These are phyloP conservation scores for Schizopora paradoxa DNA, from an alignment of 1,284 basidiomycete species.

Conservation along the genomic window DNA sequence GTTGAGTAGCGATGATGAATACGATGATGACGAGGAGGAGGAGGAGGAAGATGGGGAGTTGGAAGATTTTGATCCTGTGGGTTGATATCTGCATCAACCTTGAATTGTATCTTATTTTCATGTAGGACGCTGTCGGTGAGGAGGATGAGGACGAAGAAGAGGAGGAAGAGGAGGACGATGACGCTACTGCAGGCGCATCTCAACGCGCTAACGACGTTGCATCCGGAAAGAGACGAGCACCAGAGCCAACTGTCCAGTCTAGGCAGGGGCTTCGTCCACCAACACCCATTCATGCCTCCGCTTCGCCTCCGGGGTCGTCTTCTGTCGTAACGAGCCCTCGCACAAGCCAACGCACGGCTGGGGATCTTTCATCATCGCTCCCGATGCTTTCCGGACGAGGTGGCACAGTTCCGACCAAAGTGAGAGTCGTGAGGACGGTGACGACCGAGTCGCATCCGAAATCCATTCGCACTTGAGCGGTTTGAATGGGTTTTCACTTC, in stretches of 20 bases:
- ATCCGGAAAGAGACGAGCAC: slow-evolving; percentile 5
- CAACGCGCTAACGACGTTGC: too few species aligned
- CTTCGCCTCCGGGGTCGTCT: slow-evolving; percentile 15
- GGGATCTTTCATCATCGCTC: slow-evolving; percentile 2
- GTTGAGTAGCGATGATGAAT: slow-evolving; percentile 72
- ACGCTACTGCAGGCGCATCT: slow-evolving; percentile 5
- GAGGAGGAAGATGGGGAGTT: slow-evolving; percentile 65
- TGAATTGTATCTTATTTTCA: slow-evolving; percentile 5
- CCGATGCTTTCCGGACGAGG: slow-evolving; percentile 1
- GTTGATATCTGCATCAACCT: slow-evolving; percentile 24
- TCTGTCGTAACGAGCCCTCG: slow-evolving; percentile 7
- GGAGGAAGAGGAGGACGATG: slow-evolving; percentile 39
- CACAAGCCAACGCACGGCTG: slow-evolving; percentile 1
- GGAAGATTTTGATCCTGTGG: slow-evolving; percentile 78
- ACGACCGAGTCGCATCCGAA: slow-evolving; percentile 1
- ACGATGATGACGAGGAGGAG: slow-evolving; percentile 56
- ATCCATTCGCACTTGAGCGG: not conserved
- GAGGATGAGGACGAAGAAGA: slow-evolving; percentile 64
- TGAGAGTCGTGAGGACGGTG: slow-evolving; percentile 9
- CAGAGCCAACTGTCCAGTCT: slow-evolving; percentile 7
- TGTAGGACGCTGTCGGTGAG: slow-evolving; percentile 48
- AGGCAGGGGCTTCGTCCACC: slow-evolving; percentile 13
- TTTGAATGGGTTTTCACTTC: not conserved
- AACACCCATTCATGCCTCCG: slow-evolving; percentile 15
- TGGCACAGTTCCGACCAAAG: slow-evolving; percentile 2